These are phyloP conservation scores for Cucurbita pepo DNA, from an alignment of 306 rosid species.

Conservation along the genomic window DNA sequence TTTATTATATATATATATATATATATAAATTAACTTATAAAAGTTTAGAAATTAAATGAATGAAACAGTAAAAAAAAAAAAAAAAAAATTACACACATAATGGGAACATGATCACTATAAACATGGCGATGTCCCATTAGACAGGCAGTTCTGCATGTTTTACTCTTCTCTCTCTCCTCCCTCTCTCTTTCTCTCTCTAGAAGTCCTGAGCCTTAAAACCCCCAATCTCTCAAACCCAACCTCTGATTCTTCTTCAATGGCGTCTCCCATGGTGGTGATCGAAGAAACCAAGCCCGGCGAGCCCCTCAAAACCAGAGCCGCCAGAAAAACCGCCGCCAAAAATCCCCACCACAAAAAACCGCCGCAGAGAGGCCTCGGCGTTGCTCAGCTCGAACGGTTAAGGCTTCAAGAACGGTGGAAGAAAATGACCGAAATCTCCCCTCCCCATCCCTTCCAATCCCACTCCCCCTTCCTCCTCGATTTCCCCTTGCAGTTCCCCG, in stretches of 20 bases:
- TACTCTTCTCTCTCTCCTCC: constrained; percentile 12
- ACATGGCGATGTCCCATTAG: constrained; percentile 23
- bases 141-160: constrained; percentile 19
- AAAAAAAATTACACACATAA: background rate
- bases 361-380: constrained; percentile 68
- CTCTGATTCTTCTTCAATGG: constrained; percentile 9
- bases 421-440: constrained; percentile 21
- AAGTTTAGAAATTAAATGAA: too few relatives aligned
- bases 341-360: constrained; percentile 26
- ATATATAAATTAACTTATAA: too few relatives aligned
- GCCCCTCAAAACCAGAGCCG: constrained; percentile 12
- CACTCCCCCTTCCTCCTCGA: constrained; percentile 3
- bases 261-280: constrained; percentile 1
- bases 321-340: constrained; percentile 12
- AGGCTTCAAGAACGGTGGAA: constrained; percentile 31
- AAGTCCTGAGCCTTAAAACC: background rate
- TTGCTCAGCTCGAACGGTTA: constrained; percentile 41
- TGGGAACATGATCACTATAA: background rate
- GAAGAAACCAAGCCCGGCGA: background rate
- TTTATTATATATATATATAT: too few relatives aligned
- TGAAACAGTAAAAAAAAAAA: too few relatives aligned
- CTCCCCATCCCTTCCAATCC: background rate
- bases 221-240: background rate
- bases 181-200: background rate
- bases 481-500: constrained; percentile 22